Percentiles rank a stretch among this genome's conserved stretches.
Evolutionary conservation across 352 stramenopile species (phyloP).

Genomic region (Phytophthora pinifolia): DNA sequence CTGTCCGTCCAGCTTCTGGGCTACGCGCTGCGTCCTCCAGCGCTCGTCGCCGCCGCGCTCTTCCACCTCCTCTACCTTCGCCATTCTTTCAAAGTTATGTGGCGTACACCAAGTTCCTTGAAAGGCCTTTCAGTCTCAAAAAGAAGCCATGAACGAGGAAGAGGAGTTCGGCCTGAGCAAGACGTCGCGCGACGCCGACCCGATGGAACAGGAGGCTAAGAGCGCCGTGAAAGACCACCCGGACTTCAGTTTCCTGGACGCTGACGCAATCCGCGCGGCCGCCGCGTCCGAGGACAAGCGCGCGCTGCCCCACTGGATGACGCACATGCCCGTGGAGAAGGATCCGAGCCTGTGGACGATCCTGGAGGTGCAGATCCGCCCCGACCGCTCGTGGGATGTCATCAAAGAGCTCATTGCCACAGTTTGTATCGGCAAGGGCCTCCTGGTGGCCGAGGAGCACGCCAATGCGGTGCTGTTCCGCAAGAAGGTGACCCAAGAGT

Average conservation of each 20-base stretch:
- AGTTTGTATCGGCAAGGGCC: conserved; percentile 73
- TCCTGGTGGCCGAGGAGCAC: conserved; percentile 60
- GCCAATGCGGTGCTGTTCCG: conserved; percentile 67
- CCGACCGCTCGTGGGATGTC: conserved; percentile 69
- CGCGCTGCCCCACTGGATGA: conserved; percentile 54
- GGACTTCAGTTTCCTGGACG: conserved; percentile 62
- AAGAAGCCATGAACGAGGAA: conserved; percentile 42
- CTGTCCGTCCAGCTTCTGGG: conserved; percentile 43
- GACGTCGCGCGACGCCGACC: conserved; percentile 56
- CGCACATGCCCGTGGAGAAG: conserved; percentile 54
- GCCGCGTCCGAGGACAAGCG: conserved; percentile 32
- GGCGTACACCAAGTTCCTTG: too few relatives aligned
- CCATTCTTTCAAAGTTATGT: conserved; percentile 15
- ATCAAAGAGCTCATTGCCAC: conserved; percentile 82
- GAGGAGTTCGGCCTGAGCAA: conserved; percentile 79
- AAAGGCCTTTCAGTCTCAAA: too few relatives aligned
- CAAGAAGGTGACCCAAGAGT: conserved; percentile 63
- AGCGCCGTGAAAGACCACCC: conserved; percentile 65
- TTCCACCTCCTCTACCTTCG: conserved; percentile 38
- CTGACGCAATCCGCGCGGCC: conserved; percentile 33
- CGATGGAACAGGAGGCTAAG: conserved; percentile 58
- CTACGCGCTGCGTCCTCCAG: conserved; percentile 50
- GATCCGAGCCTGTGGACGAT: conserved; percentile 70
- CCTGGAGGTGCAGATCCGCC: conserved; percentile 66
- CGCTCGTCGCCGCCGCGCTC: conserved; percentile 22